Evolutionary conservation across 305 asterid species (phyloP).

Genomic region (Fraxinus nigra): DNA sequence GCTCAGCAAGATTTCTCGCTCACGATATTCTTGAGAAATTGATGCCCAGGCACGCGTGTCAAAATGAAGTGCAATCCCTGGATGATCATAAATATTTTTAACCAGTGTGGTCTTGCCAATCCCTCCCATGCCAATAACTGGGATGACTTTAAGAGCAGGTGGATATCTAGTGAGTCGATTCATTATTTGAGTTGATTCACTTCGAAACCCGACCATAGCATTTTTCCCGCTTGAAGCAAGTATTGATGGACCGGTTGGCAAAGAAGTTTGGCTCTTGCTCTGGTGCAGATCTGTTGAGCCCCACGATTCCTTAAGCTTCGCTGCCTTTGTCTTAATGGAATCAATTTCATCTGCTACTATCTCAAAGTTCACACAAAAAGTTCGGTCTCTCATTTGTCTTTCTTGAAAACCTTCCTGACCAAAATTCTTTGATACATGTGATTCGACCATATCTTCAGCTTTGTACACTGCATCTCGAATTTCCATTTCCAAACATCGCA

Average conservation of each 20-base stretch:
- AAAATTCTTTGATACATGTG: background rate
- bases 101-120: no score
- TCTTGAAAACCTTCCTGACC: background rate
- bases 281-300: no score
- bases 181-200: background rate
- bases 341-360: background rate
- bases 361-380: background rate
- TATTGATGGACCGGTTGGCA: background rate
- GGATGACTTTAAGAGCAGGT: no score
- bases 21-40: background rate
- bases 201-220: background rate
- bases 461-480: background rate
- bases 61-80: no score
- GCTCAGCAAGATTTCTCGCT: background rate
- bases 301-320: no score
- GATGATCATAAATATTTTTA: no score
- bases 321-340: background rate
- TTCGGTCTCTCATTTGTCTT: background rate
- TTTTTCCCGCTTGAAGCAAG: background rate
- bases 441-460: background rate
- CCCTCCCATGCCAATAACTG: no score
- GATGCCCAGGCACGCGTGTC: no score
- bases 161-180: background rate
- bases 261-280: background rate
- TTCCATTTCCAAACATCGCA: background rate